Percentiles rank a stretch among this genome's conserved stretches.
Evolutionary conservation across 176 grass and related monocot genomes (phyloP).

Genomic region (Triticum turgidum): DNA sequence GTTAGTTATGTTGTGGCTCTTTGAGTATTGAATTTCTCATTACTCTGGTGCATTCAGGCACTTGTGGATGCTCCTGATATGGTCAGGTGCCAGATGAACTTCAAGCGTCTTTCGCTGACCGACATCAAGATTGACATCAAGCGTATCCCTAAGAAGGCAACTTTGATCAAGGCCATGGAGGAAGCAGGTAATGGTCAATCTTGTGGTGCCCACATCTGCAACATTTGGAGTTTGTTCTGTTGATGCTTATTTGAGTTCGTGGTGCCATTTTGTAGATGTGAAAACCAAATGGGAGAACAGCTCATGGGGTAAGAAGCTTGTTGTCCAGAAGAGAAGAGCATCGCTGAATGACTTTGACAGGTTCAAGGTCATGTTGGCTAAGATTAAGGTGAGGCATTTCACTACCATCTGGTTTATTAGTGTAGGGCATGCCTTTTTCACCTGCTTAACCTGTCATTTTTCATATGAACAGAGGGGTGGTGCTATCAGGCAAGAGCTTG

Average conservation of each 20-base stretch:
- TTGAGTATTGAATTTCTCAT: neutral
- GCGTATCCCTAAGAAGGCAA: conserved; percentile 48
- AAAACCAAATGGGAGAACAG: conserved; percentile 96
- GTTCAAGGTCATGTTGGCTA: conserved; percentile 95
- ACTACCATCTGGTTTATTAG: neutral
- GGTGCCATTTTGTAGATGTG: conserved; percentile 50
- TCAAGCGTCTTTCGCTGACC: conserved; percentile 65
- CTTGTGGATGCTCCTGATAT: conserved; percentile 96
- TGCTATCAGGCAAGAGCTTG: conserved; percentile 77
- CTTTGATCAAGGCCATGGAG: conserved; percentile 54
- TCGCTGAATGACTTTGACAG: conserved; percentile 88
- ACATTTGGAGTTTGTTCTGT: neutral
- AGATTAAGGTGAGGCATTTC: conserved; percentile 62
- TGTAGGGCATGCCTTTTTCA: neutral
- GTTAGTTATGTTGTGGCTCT: neutral
- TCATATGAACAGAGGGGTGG: conserved; percentile 64
- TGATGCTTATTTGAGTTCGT: neutral
- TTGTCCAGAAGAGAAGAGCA: conserved; percentile 96
- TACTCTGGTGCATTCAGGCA: conserved; percentile 45
- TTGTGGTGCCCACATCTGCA: neutral
- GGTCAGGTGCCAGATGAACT: conserved; percentile 91
- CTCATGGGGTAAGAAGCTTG: conserved; percentile 93
- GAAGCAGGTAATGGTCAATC: conserved; percentile 45
- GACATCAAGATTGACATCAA: conserved; percentile 65
- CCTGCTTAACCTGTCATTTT: neutral